Base-by-base conservation (phyloP, 2,329 filamentous ascomycete species). In the Microcyclosporella mali region DNA sequence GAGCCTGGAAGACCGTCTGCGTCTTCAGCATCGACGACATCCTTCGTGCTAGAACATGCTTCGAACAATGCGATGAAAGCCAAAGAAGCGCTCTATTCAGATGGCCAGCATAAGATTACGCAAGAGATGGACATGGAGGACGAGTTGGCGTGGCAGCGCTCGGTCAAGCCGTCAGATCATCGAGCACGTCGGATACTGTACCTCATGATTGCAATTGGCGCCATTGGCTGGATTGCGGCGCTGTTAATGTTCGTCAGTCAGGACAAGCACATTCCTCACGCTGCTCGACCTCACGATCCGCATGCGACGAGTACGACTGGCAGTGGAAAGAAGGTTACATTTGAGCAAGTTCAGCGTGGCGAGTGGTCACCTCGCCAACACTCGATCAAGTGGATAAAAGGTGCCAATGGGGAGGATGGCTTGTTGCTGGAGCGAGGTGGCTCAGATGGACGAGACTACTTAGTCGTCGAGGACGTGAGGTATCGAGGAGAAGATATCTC, bases 401-500 rank as follows among this genome's bases (percentile, higher is more conserved):
- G 85, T 1, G 77, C 84, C 1, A 71, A 81, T 35, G 84, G 82
- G 11, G 81, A 88, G 60, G 92, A 98, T 61, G 92, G 92, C 1
- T 65, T 97, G 46, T 65, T 98, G 52, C 75, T 98, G 15, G 85
- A 95, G 65, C 74, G 78, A 57, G 80, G 74, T 38, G 77, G 73
- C 1, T 58, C 56, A n/a, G 59, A 64, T 1, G 79, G 74, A 4
- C 81, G 86, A 56, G 81, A 83, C 46, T 97, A 84, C 56, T 69
- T 98, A 41, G 78, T 92, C 1, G 86, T 95, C 1, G 85, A 95
- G 61, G 88, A 97, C 63, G 83, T 98, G 40, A 79, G 82, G 44
- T 74, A 73, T 37, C 69, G 74, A 43, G 61, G 58, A 37, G 70
- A 74, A 34, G 61, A 59, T 12, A 60, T 66, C 6, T 61, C 67